Conservation (phyloP, 257 asterid genomes). For the Hygrophila difformis region DNA sequence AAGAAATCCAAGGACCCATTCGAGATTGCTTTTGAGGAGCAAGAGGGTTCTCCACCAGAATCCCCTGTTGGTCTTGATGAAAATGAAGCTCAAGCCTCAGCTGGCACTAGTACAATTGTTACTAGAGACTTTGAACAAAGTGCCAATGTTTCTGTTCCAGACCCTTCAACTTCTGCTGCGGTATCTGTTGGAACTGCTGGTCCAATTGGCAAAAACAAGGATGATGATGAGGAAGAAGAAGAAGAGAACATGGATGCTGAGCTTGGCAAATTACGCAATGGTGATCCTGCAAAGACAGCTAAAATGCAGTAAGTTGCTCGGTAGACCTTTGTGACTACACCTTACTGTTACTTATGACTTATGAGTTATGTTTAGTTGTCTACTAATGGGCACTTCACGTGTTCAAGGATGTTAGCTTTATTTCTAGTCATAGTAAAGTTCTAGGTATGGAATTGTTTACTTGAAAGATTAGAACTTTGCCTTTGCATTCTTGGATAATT, state of each 20-base stretch:
- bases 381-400: too few relatives aligned
- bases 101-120: slow-evolving; percentile 27
- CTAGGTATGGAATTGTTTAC: too few relatives aligned
- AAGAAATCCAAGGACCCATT: slow-evolving; percentile 93
- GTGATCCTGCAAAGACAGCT: slow-evolving; percentile 73
- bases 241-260: slow-evolving; percentile 83
- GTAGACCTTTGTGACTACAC: too few relatives aligned
- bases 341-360: background rate
- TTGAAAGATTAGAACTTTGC: too few relatives aligned
- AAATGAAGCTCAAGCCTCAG: slow-evolving; percentile 45
- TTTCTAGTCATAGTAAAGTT: too few relatives aligned
- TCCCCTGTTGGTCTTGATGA: slow-evolving; percentile 73
- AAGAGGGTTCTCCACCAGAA: slow-evolving; percentile 81
- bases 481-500: too few relatives aligned
- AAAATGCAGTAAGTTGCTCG: slow-evolving; percentile 93
- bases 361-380: background rate
- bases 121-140: slow-evolving; percentile 30
- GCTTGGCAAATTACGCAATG: slow-evolving; percentile 56
- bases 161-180: slow-evolving; percentile 37
- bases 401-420: too few relatives aligned
- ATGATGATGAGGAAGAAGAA: slow-evolving; percentile 94
- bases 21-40: slow-evolving; percentile 81
- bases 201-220: slow-evolving; percentile 49
- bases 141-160: slow-evolving; percentile 23
- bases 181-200: slow-evolving; percentile 31